These are phyloP conservation scores for Porcisia hertigi DNA, from an alignment of 208 protist genomes.

Conservation along the genomic window DNA sequence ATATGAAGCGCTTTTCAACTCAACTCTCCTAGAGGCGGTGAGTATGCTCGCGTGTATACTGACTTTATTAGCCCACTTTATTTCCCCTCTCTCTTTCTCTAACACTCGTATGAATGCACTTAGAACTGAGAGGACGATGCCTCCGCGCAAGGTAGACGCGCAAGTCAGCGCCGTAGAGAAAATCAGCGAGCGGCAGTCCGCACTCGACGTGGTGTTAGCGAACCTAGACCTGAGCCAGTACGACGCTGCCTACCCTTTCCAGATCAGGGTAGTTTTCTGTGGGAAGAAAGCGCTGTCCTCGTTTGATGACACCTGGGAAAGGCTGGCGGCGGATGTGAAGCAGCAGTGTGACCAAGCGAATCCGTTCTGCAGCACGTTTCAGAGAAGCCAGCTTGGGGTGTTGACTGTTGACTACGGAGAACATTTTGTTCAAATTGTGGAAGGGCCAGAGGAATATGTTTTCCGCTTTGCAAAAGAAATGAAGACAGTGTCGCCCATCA, in stretches of 20 bases:
- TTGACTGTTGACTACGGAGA: slow-evolving; percentile 71
- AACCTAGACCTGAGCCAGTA: slow-evolving; percentile 38
- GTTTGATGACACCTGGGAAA: slow-evolving; percentile 24
- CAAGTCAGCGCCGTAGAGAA: slow-evolving; percentile 47
- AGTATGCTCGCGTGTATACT: background rate
- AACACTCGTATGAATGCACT: background rate
- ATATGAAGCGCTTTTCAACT: background rate
- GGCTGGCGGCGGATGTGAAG: slow-evolving; percentile 20
- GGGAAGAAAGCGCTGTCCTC: slow-evolving; percentile 33
- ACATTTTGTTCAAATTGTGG: slow-evolving; percentile 63
- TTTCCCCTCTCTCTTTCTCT: background rate
- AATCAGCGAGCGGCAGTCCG: slow-evolving; percentile 43
- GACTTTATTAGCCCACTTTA: background rate
- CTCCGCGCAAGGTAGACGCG: slow-evolving; percentile 23
- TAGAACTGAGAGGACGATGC: slow-evolving; percentile 16
- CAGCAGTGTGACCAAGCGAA: slow-evolving; percentile 29
- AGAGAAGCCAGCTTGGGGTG: slow-evolving; percentile 9
- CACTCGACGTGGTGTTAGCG: slow-evolving; percentile 54
- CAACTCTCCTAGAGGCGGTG: background rate
- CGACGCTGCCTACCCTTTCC: slow-evolving; percentile 50
- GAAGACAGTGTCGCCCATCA: slow-evolving; percentile 17
- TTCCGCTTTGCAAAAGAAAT: slow-evolving; percentile 48
- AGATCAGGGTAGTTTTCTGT: slow-evolving; percentile 44
- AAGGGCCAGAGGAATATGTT: slow-evolving; percentile 67
- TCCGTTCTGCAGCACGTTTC: slow-evolving; percentile 20